Percentiles rank a stretch among this genome's conserved stretches.
Conservation (phyloP, 805 yeast genomes). For the Wickerhamiella brachini region DNA sequence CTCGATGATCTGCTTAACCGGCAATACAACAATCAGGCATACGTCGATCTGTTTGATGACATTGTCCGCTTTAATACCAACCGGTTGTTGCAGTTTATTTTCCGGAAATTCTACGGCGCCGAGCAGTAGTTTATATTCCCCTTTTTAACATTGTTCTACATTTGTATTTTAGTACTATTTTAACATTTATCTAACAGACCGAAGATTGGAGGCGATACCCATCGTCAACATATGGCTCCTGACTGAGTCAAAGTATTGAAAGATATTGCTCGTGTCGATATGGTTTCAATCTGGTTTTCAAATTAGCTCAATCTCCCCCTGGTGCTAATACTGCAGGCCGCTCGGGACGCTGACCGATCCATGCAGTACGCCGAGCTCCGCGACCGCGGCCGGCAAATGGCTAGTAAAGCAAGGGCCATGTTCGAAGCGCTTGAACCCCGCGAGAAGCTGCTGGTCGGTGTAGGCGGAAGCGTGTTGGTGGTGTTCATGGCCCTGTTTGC, state of each 20-base stretch:
- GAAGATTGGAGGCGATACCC: too few relatives aligned
- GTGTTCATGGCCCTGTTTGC: constrained; percentile 17
- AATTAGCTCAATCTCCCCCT: too few relatives aligned
- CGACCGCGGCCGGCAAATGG: background rate
- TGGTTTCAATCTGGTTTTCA: too few relatives aligned
- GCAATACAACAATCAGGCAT: constrained; percentile 54
- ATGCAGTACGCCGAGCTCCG: background rate
- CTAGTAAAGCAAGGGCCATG: background rate
- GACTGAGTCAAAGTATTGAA: too few relatives aligned
- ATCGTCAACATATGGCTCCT: too few relatives aligned
- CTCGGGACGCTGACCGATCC: background rate
- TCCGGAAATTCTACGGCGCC: constrained; percentile 59
- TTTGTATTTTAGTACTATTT: background rate
- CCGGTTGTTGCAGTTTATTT: constrained; percentile 51
- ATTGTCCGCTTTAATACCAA: constrained; percentile 58
- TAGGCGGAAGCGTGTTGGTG: constrained; percentile 14
- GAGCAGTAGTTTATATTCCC: constrained; percentile 3
- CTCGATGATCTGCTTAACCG: constrained; percentile 57
- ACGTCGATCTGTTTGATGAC: constrained; percentile 48
- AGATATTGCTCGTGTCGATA: too few relatives aligned
- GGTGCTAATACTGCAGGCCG: background rate
- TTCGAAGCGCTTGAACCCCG: constrained; percentile 14
- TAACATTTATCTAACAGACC: too few relatives aligned
- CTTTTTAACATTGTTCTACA: too few relatives aligned
- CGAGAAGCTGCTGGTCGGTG: constrained; percentile 10